Base-by-base conservation (phyloP, 768 basidiomycete genomes). In the Boletus pseudopeckii region DNA sequence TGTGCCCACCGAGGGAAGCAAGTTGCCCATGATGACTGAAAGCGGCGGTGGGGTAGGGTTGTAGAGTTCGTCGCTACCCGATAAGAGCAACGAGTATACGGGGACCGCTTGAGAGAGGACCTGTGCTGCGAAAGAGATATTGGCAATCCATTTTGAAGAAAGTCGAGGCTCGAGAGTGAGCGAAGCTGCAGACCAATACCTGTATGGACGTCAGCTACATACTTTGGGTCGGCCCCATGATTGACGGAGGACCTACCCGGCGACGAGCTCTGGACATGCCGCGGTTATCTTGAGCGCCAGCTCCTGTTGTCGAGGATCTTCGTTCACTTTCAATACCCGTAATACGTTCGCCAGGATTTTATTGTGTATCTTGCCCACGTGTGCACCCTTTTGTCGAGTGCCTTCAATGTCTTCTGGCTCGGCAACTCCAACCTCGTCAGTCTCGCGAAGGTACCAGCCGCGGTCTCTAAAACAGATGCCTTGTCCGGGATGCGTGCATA, bases 111-210 rank as follows among this genome's bases (percentile, higher is more conserved):
- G 78, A 1, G 89, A 86, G 47, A 97, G 77, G 49, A 98, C 79
- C 8, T 78, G 77, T 3, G 87, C 90, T 38, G 91, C 82, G 64
- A 94, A 88, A 5, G 90, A 77, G 58, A 97, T 85, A 53, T 93
- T 96, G 0, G 88, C 82, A 32, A 98, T 85, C 94, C 96, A 98
- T 64, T 86, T 88, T 0, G 89, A 89, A 0, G 90, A 90, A 6
- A 94, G 79, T 3, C 92, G 84, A 0, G 93, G 92, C 61, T 96
- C 92, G 5, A 95, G 76, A 0, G 90, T 88, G 33, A 92, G 71
- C 3, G 79, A 78, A 5, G 80, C 83, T 2, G 77, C 77, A 14
- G 83, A 66, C 88, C 90, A 92, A 62, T 86, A 92, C 15, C 88
- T 90, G 57, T 11, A n/a, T 30, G 34, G n/a, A 30, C 9, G 45